Base-by-base conservation (phyloP, 192 early-diverging fungal genomes). In the Coemansia biformis region DNA sequence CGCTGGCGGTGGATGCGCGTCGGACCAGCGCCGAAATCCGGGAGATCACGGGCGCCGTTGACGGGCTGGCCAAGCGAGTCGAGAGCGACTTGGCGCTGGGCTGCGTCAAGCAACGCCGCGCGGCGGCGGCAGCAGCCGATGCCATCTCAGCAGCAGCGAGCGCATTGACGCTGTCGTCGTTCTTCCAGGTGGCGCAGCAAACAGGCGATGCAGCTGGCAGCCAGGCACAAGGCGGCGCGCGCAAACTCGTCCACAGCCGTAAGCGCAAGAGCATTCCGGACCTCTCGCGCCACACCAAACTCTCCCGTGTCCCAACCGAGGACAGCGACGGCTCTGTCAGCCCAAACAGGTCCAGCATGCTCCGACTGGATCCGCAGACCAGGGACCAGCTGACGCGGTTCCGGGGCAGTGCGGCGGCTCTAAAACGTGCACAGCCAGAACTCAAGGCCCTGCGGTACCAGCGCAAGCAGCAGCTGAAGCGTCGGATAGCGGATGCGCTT, bases 181-280 rank as follows among this genome's bases (percentile, higher is more conserved):
- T 14, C n/a, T 1, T 11, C 6, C 18, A 3, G 37, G 32, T 4
- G 8, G 3, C 12, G 21, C 9, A 26, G n/a, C 11, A 32, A 8
- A 13, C n/a, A 18, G 40, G 23, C 32, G 24, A 5, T 0, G 21
- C 2, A 26, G n/a, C 36, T 17, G 14, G n/a, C n/a, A n/a, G n/a
- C n/a, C n/a, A n/a, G 9, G 17, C 34, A 24, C 36, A 12, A 12
- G 23, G 35, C 10, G 36, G n/a, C 1, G 7, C 32, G 35, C 47
- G 40, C 21, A 28, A 30, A 9, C 29, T 8, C 4, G 4, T 28
- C 4, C 26, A 28, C 31, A 59, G 69, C 28, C 62, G 69, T 13
- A 73, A 73, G 32, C 62, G 69, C 44, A 73, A 73, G 54, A 73
- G 69, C 54, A 73, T 61, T 8, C 69, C 69, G 1, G 69, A 73